Evolutionary conservation across 306 rosid genomes (phyloP), one percentile per base, ranked within the genome.

Genomic region (Carpinus fangiana): DNA sequence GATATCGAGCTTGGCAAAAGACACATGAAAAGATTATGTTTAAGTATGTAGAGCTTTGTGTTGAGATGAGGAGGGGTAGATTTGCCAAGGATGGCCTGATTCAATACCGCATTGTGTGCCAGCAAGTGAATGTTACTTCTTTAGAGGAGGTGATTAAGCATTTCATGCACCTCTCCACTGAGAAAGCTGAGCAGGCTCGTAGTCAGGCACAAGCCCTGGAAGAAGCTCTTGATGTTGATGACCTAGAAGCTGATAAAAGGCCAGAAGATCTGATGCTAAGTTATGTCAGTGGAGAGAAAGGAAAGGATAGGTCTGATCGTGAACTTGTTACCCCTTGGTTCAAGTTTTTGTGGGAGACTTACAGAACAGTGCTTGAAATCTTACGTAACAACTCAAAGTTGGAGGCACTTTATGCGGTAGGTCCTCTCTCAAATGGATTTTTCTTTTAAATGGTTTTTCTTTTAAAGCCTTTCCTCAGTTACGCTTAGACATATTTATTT

Each of bases 251-350:
- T 0, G 99, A 96, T 81, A 90, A 91, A 80, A 93, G 97, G 85
- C 99, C 99, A 0, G 99, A 96, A 78, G 99, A 96, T 73, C 79
- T 96, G 67, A 96, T 96, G 99, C 88, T 96, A 1, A 93, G 98
- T 73, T 93, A 89, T 82, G 99, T 96, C 77, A 96, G 99, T 66
- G 99, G 99, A 0, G 99, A 96, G 84, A 96, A 96, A 69, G 99
- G 98, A 57, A 96, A 90, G 65, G 99, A 96, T 51, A 82, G 99
- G 76, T 96, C 99, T 55, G 99, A 96, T 59, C 85, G 98, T 38
- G 99, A 96, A 81, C 87, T 91, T 73, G 99, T 96, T 16, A 96
- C 99, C 14, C 99, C 98, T 2, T 96, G 99, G 99, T 96, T 96
- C 83, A 96, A 96, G 72, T 96, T 96, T 80, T 84, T 96, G 0